Base-by-base conservation (phyloP, 169 alveolate species). In the Cryptosporidium viatorum region DNA sequence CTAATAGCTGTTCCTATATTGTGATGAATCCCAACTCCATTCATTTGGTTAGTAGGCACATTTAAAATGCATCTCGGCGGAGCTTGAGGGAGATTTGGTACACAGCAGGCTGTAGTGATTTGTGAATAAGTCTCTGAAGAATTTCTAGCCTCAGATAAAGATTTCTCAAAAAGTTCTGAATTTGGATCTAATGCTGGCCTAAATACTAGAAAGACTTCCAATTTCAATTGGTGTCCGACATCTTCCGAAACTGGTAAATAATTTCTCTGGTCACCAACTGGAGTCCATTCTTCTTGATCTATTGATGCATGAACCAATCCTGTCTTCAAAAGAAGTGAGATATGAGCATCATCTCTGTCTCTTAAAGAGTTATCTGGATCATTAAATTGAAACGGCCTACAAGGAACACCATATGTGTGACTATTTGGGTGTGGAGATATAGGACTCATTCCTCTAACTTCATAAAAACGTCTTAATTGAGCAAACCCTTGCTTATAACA, bases 391-490 rank as follows among this genome's bases (percentile, higher is more conserved):
- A 92, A 92, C 0, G 96, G 93, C 8, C 92, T 91, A 69, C 95
- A 92, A 2, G 96, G 95, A 9, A 92, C 96, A 0, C 96, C 96
- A 85, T 93, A 93, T 16, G 96, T 93, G 65, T 86, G 94, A 14
- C 93, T 67, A 73, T 93, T 93, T 2, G 93, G 93, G 60, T 93
- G 96, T 1, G 93, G 91, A 55, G 94, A 93, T 33, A 93, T 86
- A 51, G 92, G 86, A 67, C 80, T 39, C 51, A 91, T 73, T 2
- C 95, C 96, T 50, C 93, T 86, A 59, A 92, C 91, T 58, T 69
- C 86, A 39, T 92, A 93, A 91, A 92, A 93, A 23, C 93, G 93
- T 35, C 92, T 93, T 67, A 93, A 51, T 70, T 93, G 95, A 26
- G 91, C 86, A 68, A 91, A 87, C 5, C 96, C 95, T 60, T 70